Evolutionary conservation across 768 basidiomycete species (phyloP), one percentile per base, ranked within the genome.

Genomic region (Mycena galopus): DNA sequence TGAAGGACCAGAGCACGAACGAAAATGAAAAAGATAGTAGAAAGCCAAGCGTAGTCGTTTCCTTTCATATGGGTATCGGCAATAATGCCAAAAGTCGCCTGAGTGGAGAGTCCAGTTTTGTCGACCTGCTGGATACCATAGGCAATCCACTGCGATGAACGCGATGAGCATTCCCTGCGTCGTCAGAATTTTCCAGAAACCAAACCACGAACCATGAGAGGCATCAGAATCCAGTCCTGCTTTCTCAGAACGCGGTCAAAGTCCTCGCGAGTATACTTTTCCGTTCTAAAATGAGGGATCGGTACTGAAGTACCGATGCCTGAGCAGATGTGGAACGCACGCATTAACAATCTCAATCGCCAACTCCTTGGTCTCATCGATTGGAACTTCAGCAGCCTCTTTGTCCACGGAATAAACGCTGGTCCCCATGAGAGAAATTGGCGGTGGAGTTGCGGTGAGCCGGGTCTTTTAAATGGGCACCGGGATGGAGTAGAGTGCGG

Each of bases 121-220:
- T 63, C 62, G n/a, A 63, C 47, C 19, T 30, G 44, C 19, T 63
- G 62, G 47, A 63, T 63, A n/a, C 62, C 62, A 19, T 63, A 51
- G 11, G 44, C 44, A 32, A 63, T 4, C 62, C 62, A 63, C 62
- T 63, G 4, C 14, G 39, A 8, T 19, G 16, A 25, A 37, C 17
- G 5, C 29, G 42, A 27, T 4, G 5, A 30, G 14, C n/a, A n/a
- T n/a, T n/a, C n/a, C n/a, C n/a, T 62, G 17, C 16, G 17, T 33
- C 14, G 32, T 9, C 2, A n/a, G 32, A 8, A 17, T 14, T 37
- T 23, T 37, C 57, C 4, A 33, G 9, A 42, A 35, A n/a, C 7
- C 6, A 27, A 27, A 27, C 2, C 4, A 8, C 57, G n/a, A 25
- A 63, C 62, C 62, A 63, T 50, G 10, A 63, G 44, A 23, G 62